Percentiles rank a stretch among this genome's conserved stretches.
These are phyloP conservation scores for Fistulifera pelliculosa DNA, from an alignment of 108 stramenopile genomes.

Conservation along the genomic window DNA sequence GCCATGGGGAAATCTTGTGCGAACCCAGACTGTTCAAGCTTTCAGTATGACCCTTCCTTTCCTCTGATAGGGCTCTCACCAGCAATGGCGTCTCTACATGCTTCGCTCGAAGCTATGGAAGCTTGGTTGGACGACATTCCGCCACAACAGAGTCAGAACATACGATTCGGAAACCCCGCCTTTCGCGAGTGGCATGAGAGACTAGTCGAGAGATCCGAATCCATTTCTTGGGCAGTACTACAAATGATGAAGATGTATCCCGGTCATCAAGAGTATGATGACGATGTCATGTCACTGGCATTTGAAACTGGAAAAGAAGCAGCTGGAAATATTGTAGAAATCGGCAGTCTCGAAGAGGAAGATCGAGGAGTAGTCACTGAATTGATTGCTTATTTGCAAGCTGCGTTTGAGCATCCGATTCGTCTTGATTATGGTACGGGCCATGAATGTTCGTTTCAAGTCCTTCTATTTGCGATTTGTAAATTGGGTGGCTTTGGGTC, in stretches of 20 bases:
- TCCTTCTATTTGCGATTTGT: conserved; percentile 70
- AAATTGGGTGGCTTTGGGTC: conserved; percentile 62
- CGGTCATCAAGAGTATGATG: conserved; percentile 9
- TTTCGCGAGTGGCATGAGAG: conserved; percentile 69
- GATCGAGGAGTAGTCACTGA: conserved; percentile 51
- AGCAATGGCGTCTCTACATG: conserved; percentile 72
- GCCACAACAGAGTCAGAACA: conserved; percentile 28
- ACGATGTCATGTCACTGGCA: conserved; percentile 28
- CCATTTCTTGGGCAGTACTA: conserved; percentile 45
- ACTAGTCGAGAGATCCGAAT: conserved; percentile 40
- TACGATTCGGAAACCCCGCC: conserved; percentile 76
- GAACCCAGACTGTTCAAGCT: conserved; percentile 1
- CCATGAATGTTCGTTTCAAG: conserved; percentile 89
- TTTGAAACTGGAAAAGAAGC: conserved; percentile 47
- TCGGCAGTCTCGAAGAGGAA: conserved; percentile 8
- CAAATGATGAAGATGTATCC: conserved; percentile 22
- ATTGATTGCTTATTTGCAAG: conserved; percentile 68
- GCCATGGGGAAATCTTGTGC: conserved; percentile 70
- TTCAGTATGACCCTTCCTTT: conserved; percentile 30
- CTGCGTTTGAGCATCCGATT: conserved; percentile 82
- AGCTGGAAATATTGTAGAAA: conserved; percentile 14
- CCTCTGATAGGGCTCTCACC: conserved; percentile 52
- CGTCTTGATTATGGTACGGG: conserved; percentile 95
- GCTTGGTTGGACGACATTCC: conserved; percentile 71
- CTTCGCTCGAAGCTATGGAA: conserved; percentile 47